Percentiles rank a stretch among this genome's conserved stretches.
phyloP scores from a whole-genome alignment of 345 rosid species.

The Moricandia arvensis region DNA sequence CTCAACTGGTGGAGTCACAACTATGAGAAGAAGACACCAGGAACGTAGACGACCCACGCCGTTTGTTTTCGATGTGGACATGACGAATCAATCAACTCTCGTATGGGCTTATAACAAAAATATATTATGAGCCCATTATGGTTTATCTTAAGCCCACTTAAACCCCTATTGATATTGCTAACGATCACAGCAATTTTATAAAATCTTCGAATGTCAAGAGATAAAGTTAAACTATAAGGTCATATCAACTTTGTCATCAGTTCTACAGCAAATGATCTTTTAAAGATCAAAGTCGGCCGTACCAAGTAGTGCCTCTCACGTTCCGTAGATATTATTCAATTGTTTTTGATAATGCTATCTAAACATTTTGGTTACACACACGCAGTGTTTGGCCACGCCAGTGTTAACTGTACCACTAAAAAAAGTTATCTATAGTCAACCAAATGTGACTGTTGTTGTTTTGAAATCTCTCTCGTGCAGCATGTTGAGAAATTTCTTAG shows the following conservation, averaged over 20 bases:
- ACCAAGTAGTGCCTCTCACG: conserved; percentile 30
- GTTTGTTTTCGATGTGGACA: background rate
- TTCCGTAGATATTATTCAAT: conserved; percentile 19
- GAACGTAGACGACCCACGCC: conserved; percentile 4
- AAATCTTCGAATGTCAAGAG: conserved; percentile 8
- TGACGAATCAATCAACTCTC: no score
- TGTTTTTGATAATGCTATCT: background rate
- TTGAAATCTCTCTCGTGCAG: conserved; percentile 1
- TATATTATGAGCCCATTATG: no score
- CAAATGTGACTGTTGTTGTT: background rate
- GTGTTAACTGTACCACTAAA: conserved; percentile 1
- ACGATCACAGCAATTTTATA: background rate
- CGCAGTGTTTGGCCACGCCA: conserved; percentile 29
- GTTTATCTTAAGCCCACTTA: no score
- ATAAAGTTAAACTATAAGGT: conserved; percentile 9
- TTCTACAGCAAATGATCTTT: background rate
- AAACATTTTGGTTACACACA: background rate
- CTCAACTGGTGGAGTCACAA: conserved; percentile 5
- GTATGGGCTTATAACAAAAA: no score
- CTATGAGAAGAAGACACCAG: background rate
- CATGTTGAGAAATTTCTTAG: conserved; percentile 24
- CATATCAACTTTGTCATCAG: background rate
- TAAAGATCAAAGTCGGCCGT: conserved; percentile 6
- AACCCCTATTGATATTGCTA: background rate
- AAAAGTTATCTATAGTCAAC: background rate